Evolutionary conservation across 2,329 filamentous ascomycete genomes (phyloP), one percentile per base, ranked within the genome.

Genomic region (Stachybotrys elegans): DNA sequence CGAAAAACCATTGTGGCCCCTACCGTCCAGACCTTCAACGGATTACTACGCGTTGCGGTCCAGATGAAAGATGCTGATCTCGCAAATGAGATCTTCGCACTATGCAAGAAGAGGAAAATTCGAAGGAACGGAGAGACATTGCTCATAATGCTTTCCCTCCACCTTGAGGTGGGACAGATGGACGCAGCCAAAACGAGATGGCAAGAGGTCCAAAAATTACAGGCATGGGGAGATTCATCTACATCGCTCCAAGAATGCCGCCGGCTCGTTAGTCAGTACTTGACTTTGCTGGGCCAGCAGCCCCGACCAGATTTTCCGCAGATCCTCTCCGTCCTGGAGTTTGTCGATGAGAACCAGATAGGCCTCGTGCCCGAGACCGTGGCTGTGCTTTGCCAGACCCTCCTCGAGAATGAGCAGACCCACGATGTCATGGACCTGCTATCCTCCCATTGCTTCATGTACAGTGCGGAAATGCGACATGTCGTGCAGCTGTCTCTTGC

Each of bases 361-460:
- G 77, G 75, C 2, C 74, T 96, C 13, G 84, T 87, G 27, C 80
- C 90, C 0, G 75, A 83, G 35, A 94, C 90, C 0, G 79, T 93
- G 1, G 80, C 83, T 6, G 76, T 79, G 1, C 71, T 96, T n/a
- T 86, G 83, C 47, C 71, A 83, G 36, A 71, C 86, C 34, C 86
- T 95, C 52, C 74, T 96, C 11, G 76, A 79, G 48, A 81, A 85
- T 32, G 85, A 88, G 55, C 87, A 95, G 58, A 75, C 83, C 35
- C 81, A 83, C 50, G 89, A 94, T 48, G 82, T 89, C 5, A 84
- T 89, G 49, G 88, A 95, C 58, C 76, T 94, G 0, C 76, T 97
- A 14, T 88, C 90, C 20, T 75, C 84, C 5, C 83, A 93, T 53
- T 78, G 81, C 5, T 80, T 82, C 52, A 77, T 83, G 44, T 88